Evolutionary conservation across 2,329 filamentous ascomycete species (phyloP), one percentile per base, ranked within the genome.

Genomic region (Aspergillus clavatus): DNA sequence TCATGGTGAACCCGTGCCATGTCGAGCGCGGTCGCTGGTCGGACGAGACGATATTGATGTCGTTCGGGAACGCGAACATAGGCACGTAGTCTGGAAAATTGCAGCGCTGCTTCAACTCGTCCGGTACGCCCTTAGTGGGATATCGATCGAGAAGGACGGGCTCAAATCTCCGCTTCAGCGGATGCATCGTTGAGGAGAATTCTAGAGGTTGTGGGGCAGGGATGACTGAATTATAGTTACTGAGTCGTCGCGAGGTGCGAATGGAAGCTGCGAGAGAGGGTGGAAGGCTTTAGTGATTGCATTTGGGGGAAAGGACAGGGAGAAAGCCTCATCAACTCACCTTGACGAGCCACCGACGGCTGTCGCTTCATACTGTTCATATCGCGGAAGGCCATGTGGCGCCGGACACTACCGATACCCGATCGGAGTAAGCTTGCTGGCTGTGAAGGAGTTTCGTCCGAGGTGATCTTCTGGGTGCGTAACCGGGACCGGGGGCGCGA

Each of bases 1-100:
- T 98, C 93, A 98, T 97, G 51, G 89, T 90, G 63, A 98, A 98
- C 39, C 93, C 93, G 69, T 98, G 93, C 93, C 93, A 98, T 19
- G 90, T 96, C n/a, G 93, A 91, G 50, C 89, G 80, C 1, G 93
- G 93, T 50, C 90, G 80, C 64, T 95, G 89, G 61, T 98, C 93
- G 1, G 90, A 90, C 1, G 93, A 96, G 7, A 97, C 88, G 42
- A 98, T 93, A 52, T 89, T 89, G 57, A 98, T 93, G 66, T 98
- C 93, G 68, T 97, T 96, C 37, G 93, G 93, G 60, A 97, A 98
- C 43, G 93, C 90, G 68, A 98, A 98, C 93, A 98, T 97, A 45
- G 93, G 93, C 14, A 98, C 89, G 60, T 96, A 98, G 63, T 98
- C 93, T 1, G 93, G 93, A 62, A 98, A 97, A 46, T 80, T 84